phyloP scores from a whole-genome alignment of 768 basidiomycete species.

The Xanthoconium purpureum region DNA sequence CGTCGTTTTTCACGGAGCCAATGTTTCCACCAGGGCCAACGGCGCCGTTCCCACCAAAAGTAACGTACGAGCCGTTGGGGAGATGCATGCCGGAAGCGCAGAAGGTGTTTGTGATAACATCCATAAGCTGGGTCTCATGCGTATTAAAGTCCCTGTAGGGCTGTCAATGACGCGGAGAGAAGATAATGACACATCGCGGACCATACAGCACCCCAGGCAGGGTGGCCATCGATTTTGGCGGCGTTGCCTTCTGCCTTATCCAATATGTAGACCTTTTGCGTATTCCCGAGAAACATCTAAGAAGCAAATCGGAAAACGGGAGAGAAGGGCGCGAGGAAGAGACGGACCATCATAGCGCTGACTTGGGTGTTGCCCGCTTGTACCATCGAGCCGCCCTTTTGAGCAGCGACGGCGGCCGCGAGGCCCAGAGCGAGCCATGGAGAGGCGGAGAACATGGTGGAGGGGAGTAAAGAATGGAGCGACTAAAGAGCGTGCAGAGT shows the following conservation, averaged over 20 bases:
- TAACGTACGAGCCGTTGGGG: conserved; percentile 71
- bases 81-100: conserved; percentile 82
- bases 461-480: conserved; percentile 8
- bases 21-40: conserved; percentile 62
- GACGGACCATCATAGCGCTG: conserved; percentile 53
- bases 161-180: neutral
- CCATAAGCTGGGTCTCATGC: conserved; percentile 19
- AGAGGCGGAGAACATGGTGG: conserved; percentile 31
- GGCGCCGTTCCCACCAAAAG: conserved; percentile 79
- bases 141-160: conserved; percentile 24
- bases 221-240: conserved; percentile 60
- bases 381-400: conserved; percentile 23
- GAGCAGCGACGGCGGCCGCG: conserved; percentile 31
- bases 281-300: conserved; percentile 79
- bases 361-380: conserved; percentile 38
- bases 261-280: conserved; percentile 82
- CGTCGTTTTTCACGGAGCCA: conserved; percentile 47
- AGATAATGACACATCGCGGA: conserved; percentile 14
- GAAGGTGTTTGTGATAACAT: conserved; percentile 66
- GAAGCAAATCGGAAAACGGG: neutral
- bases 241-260: conserved; percentile 86
- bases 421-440: conserved; percentile 47
- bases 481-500: conserved; percentile 14
- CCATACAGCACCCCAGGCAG: conserved; percentile 76
- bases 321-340: neutral